Conservation (phyloP, 768 basidiomycete species). For the Pluteus cervinus region DNA sequence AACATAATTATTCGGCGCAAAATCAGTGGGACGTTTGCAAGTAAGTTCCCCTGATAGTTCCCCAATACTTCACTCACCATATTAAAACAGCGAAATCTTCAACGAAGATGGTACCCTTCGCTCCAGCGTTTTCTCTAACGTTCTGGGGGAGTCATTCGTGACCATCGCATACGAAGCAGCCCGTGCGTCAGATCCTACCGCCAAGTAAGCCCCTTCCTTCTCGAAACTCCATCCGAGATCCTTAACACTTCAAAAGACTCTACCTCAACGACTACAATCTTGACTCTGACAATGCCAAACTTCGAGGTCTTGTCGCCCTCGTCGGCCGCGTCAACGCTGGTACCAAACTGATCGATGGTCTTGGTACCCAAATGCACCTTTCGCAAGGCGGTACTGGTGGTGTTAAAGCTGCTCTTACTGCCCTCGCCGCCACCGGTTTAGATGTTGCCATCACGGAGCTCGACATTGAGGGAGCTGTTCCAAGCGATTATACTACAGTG, state of each 20-base stretch:
- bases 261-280: conserved; percentile 45
- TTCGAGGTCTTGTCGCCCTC: conserved; percentile 32
- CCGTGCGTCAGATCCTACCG: conserved; percentile 39
- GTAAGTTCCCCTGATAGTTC: conserved; percentile 14
- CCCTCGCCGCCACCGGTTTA: conserved; percentile 34
- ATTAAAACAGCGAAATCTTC: conserved; percentile 37
- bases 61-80: background rate
- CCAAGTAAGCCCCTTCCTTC: conserved; percentile 26
- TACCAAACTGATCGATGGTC: conserved; percentile 38
- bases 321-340: conserved; percentile 35
- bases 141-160: conserved; percentile 46
- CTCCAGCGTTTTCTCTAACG: conserved; percentile 40
- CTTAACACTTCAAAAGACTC: conserved; percentile 13
- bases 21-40: conserved; percentile 38
- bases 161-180: conserved; percentile 46
- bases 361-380: conserved; percentile 43
- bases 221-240: background rate
- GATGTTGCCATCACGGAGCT: conserved; percentile 45
- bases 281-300: conserved; percentile 42
- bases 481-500: conserved; percentile 40
- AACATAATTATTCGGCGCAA: background rate
- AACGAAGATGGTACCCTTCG: conserved; percentile 45
- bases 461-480: conserved; percentile 29
- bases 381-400: conserved; percentile 36
- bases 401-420: conserved; percentile 35